Evolutionary conservation across 345 rosid species (phyloP).

Genomic region (Aurinia saxatilis): DNA sequence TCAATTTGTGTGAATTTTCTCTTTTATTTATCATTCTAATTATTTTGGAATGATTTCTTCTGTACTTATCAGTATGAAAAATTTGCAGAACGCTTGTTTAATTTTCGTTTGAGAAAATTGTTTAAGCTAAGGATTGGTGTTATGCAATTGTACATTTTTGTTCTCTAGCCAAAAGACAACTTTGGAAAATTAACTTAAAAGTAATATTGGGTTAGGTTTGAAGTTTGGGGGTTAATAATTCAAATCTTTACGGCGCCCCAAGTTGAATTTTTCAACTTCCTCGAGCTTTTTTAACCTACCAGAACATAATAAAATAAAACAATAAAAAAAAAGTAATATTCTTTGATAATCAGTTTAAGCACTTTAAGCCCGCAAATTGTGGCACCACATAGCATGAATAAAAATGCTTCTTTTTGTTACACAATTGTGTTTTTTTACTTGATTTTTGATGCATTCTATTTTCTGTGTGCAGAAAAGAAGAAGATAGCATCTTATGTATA

Average conservation of each 20-base stretch:
- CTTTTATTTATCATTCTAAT: background rate
- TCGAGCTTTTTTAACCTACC: background rate
- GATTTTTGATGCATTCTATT: too few species aligned
- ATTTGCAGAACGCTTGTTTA: slow-evolving; percentile 2
- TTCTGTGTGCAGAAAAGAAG: too few species aligned
- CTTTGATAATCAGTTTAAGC: background rate
- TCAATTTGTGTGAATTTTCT: slow-evolving; percentile 26
- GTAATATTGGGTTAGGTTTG: slow-evolving; percentile 17
- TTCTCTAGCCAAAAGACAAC: background rate
- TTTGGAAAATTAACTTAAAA: background rate
- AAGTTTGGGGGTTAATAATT: slow-evolving; percentile 11
- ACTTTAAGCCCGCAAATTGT: background rate
- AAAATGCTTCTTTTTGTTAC: too few species aligned
- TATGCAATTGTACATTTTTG: background rate
- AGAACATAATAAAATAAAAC: background rate
- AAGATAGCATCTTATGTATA: background rate
- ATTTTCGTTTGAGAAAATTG: background rate
- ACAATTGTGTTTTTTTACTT: too few species aligned
- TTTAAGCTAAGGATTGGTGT: background rate
- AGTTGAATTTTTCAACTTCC: slow-evolving; percentile 14
- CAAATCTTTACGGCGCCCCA: slow-evolving; percentile 26
- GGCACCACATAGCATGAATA: too few species aligned
- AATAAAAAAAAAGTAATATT: background rate
- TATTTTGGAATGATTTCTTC: slow-evolving; percentile 16
- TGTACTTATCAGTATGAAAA: slow-evolving; percentile 17